Conservation (phyloP, 345 rosid genomes). For the Rhodomyrtus tomentosa region DNA sequence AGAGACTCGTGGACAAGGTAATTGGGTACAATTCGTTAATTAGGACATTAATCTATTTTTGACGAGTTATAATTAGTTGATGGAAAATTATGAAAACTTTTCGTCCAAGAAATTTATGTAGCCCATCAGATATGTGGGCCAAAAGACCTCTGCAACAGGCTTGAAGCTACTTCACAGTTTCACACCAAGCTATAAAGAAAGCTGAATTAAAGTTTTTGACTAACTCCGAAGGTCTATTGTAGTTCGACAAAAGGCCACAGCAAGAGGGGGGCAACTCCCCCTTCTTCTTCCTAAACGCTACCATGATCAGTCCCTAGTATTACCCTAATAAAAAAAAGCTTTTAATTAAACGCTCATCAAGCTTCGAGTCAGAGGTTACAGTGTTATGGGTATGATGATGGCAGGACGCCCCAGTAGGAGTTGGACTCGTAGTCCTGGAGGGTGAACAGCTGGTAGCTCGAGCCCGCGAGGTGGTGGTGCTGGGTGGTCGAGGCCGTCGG, state of each 20-base stretch:
- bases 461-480: conserved; percentile 9
- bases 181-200: background rate
- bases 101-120: background rate
- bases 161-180: background rate
- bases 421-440: conserved; percentile 17
- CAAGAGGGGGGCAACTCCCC: conserved; percentile 11
- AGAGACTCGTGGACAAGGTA: background rate
- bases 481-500: background rate
- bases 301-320: background rate
- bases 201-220: background rate
- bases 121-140: background rate
- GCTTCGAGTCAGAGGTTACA: background rate
- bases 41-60: background rate
- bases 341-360: background rate
- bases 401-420: background rate
- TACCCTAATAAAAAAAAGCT: background rate
- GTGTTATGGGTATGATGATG: background rate
- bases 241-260: conserved; percentile 21
- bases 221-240: background rate
- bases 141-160: background rate
- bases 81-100: background rate
- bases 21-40: background rate
- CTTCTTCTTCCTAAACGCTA: conserved; percentile 10
- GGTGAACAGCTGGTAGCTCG: conserved; percentile 22
- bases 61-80: background rate